Evolutionary conservation across 1,284 basidiomycete genomes (phyloP).

Genomic region (Gymnopus androsaceus): DNA sequence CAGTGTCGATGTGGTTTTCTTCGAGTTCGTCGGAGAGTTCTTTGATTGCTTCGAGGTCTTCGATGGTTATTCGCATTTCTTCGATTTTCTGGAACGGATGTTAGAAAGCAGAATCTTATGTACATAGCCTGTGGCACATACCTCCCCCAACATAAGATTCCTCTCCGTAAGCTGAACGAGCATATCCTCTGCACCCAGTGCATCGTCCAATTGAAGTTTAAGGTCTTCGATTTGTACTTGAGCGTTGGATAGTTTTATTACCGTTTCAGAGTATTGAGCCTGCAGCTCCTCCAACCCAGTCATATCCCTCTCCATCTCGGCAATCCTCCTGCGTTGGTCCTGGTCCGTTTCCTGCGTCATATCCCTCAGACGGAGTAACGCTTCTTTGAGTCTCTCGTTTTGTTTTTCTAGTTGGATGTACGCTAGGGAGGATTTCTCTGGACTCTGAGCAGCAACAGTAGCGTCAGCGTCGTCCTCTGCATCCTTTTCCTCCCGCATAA

Average conservation of each 20-base stretch:
- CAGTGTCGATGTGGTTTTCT: slow-evolving; percentile 94
- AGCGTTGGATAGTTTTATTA: slow-evolving; percentile 81
- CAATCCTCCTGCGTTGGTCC: slow-evolving; percentile 80
- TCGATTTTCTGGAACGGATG: slow-evolving; percentile 79
- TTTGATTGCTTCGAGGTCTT: slow-evolving; percentile 94
- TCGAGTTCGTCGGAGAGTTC: slow-evolving; percentile 97
- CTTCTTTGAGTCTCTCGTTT: slow-evolving; percentile 94
- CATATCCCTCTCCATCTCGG: slow-evolving; percentile 90
- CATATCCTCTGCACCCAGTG: slow-evolving; percentile 94
- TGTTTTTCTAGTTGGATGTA: slow-evolving; percentile 95
- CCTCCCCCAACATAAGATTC: slow-evolving; percentile 89
- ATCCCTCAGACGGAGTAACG: slow-evolving; percentile 86
- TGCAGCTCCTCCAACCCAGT: slow-evolving; percentile 69
- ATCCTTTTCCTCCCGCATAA: slow-evolving; percentile 75
- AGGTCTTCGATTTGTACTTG: slow-evolving; percentile 93
- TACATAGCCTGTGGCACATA: slow-evolving; percentile 30
- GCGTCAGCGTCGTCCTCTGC: slow-evolving; percentile 27
- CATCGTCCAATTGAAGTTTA: slow-evolving; percentile 93
- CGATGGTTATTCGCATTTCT: slow-evolving; percentile 92
- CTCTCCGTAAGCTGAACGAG: slow-evolving; percentile 94
- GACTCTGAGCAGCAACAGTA: slow-evolving; percentile 38
- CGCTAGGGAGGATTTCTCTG: slow-evolving; percentile 68
- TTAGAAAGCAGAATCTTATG: background rate
- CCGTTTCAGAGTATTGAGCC: slow-evolving; percentile 77
- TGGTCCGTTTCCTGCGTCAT: slow-evolving; percentile 85